Conservation (phyloP, 106 monocot species). For the Apostasia ramifera region DNA sequence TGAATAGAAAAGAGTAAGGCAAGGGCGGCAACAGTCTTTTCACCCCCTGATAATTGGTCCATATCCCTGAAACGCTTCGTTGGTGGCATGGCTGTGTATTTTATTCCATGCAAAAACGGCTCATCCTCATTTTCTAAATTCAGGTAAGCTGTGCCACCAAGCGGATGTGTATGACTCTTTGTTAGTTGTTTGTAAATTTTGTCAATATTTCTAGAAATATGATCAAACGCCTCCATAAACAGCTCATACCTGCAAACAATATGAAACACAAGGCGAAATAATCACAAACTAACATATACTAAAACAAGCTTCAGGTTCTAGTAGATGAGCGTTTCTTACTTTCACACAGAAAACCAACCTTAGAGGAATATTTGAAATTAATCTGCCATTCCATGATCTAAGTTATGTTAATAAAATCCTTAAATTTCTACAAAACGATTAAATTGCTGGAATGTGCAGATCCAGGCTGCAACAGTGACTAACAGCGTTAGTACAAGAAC, state of each 20-base stretch:
- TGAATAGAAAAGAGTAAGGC: slow-evolving; percentile 96
- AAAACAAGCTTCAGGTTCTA: neutral
- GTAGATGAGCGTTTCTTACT: no score
- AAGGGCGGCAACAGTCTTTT: slow-evolving; percentile 97
- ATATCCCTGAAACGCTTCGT: slow-evolving; percentile 98
- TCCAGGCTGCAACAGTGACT: no score
- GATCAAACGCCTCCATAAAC: slow-evolving; percentile 95
- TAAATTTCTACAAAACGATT: no score
- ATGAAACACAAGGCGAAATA: neutral
- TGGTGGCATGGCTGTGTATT: slow-evolving; percentile 99
- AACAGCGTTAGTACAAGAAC: no score
- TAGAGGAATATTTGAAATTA: no score
- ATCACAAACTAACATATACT: neutral
- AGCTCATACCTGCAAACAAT: slow-evolving; percentile 55
- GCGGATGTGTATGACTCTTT: slow-evolving; percentile 90
- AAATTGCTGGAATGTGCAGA: no score
- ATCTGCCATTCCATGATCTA: no score
- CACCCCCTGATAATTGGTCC: slow-evolving; percentile 98
- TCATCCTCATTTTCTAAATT: slow-evolving; percentile 98
- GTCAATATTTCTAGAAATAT: slow-evolving; percentile 89
- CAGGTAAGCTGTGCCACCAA: slow-evolving; percentile 94
- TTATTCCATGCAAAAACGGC: slow-evolving; percentile 93
- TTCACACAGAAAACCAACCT: no score
- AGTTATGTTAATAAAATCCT: no score
- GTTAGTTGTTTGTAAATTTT: slow-evolving; percentile 96